Conservation (phyloP, 1,284 basidiomycete species). For the Polyporus tsugae region DNA sequence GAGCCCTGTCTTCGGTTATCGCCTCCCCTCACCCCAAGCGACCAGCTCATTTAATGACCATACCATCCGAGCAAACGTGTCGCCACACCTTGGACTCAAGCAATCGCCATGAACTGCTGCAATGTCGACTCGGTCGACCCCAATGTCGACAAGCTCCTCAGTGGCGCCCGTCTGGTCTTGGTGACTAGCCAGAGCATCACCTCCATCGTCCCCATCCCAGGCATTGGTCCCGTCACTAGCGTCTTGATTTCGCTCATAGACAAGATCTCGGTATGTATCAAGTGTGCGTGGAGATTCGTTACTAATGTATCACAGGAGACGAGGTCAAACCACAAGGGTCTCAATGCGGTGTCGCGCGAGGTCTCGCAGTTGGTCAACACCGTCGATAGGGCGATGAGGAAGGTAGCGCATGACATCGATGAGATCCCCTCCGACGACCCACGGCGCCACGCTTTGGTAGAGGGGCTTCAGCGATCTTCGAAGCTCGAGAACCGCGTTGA, state of each 20-base stretch:
- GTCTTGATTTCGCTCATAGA: constrained; percentile 4
- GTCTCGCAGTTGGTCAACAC: not conserved
- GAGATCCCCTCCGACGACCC: not conserved
- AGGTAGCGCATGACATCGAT: not conserved
- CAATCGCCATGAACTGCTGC: constrained; percentile 7
- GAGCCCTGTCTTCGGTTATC: not conserved
- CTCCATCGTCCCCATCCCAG: not conserved
- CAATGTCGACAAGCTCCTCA: not conserved
- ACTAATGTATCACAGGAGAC: too few species aligned
- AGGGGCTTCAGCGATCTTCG: not conserved
- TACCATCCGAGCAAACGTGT: not conserved
- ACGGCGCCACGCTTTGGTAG: not conserved
- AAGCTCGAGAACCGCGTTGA: not conserved
- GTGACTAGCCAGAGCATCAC: not conserved
- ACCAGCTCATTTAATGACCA: not conserved
- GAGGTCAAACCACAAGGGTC: not conserved
- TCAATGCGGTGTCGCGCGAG: not conserved
- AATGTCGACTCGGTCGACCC: not conserved
- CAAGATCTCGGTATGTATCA: constrained; percentile 3
- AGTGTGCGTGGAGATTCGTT: too few species aligned
- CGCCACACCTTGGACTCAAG: not conserved
- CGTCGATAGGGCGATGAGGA: not conserved
- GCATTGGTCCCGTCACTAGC: not conserved
- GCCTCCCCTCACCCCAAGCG: not conserved
- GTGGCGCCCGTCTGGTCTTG: not conserved